Conservation (phyloP, 306 rosid genomes). For the Notholithocarpus densiflorus region DNA sequence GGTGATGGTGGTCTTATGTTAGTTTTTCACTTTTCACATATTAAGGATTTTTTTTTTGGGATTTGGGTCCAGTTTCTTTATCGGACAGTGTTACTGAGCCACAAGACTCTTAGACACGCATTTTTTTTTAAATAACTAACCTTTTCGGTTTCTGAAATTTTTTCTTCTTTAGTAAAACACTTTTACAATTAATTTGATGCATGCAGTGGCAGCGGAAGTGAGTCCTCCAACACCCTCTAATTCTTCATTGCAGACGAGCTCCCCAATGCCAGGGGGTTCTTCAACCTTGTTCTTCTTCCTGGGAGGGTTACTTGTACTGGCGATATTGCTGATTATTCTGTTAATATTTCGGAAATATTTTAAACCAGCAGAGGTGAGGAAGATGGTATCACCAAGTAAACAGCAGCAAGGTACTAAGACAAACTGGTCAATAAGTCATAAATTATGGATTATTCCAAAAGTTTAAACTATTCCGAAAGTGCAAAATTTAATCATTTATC, state of each 20-base stretch:
- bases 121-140: too few relatives aligned
- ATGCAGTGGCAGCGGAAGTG: slow-evolving; percentile 14
- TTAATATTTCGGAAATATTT: slow-evolving; percentile 46
- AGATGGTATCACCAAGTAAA: slow-evolving; percentile 14
- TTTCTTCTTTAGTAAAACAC: background rate
- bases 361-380: slow-evolving; percentile 35
- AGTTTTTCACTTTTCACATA: too few relatives aligned
- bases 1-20: too few relatives aligned
- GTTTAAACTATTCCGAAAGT: too few relatives aligned
- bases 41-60: too few relatives aligned
- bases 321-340: slow-evolving; percentile 44
- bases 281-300: slow-evolving; percentile 55
- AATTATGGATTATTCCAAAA: too few relatives aligned
- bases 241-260: slow-evolving; percentile 8
- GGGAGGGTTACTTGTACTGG: slow-evolving; percentile 52
- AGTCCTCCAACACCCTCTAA: slow-evolving; percentile 26
- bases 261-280: slow-evolving; percentile 1
- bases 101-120: too few relatives aligned
- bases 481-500: too few relatives aligned
- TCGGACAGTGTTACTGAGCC: too few relatives aligned
- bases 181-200: background rate
- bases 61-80: too few relatives aligned
- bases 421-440: too few relatives aligned
- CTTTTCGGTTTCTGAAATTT: background rate
- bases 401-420: slow-evolving; percentile 41